A percentile compares a stretch with the other conserved stretches of the same genome.
Evolutionary conservation across 2,329 filamentous ascomycete species (phyloP).

Genomic region (Intubia oerlemansii): DNA sequence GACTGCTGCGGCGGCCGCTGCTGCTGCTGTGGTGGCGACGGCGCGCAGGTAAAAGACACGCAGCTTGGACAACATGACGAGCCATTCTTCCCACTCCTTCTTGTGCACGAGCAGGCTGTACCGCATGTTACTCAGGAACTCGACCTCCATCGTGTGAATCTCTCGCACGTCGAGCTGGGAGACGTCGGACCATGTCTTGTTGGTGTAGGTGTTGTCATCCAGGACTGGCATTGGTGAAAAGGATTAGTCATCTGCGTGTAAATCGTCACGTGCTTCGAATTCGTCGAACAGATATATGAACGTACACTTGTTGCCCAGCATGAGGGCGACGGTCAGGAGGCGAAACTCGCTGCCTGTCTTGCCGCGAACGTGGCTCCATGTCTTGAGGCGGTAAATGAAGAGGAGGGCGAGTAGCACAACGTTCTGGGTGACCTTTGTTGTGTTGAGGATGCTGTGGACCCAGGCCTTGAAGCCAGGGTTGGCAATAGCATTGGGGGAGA

Average conservation of each 20-base stretch:
- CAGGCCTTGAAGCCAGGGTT: constrained; percentile 74
- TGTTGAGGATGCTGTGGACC: constrained; percentile 76
- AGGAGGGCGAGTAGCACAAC: constrained; percentile 77
- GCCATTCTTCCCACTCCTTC: constrained; percentile 73
- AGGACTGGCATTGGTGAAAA: no score
- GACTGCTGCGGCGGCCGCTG: constrained; percentile 5
- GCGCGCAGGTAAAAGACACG: constrained; percentile 63
- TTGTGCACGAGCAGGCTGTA: constrained; percentile 80
- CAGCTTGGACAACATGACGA: constrained; percentile 63
- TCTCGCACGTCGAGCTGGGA: constrained; percentile 85
- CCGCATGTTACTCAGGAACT: constrained; percentile 95
- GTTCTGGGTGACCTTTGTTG: constrained; percentile 90
- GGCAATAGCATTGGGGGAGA: constrained; percentile 55
- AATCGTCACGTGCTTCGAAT: background rate
- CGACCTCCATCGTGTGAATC: constrained; percentile 99
- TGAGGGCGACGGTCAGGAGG: constrained; percentile 79
- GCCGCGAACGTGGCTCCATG: constrained; percentile 77
- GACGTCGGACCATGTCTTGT: constrained; percentile 98
- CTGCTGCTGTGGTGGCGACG: constrained; percentile 8
- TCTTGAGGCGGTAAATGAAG: constrained; percentile 86
- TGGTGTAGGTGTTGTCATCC: constrained; percentile 97
- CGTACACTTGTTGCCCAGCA: constrained; percentile 93
- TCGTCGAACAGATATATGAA: constrained; percentile 5
- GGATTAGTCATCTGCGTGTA: constrained; percentile 8
- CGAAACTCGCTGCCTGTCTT: constrained; percentile 87